Percentiles rank a stretch among this genome's conserved stretches.
Conservation (phyloP, 129 eudicot species). For the Tagetes patula region DNA sequence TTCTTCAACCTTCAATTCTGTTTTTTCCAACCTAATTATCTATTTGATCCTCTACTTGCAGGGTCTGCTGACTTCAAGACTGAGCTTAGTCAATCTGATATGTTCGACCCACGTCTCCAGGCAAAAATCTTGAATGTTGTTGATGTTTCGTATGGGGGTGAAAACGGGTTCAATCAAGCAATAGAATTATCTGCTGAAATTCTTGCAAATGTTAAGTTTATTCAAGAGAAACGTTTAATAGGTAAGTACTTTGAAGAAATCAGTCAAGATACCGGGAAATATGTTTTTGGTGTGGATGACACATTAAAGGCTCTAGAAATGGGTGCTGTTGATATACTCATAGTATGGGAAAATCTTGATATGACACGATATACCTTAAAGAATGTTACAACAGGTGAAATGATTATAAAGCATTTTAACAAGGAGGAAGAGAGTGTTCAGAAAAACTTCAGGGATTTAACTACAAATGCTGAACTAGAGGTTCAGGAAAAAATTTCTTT, state of each 20-base stretch:
- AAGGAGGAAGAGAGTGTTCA: conserved; percentile 36
- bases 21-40: neutral
- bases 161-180: conserved; percentile 25
- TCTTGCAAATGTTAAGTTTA: conserved; percentile 41
- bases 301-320: conserved; percentile 38
- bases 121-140: conserved; percentile 42
- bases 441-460: conserved; percentile 36
- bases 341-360: conserved; percentile 46
- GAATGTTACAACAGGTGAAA: conserved; percentile 26
- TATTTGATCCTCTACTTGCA: conserved; percentile 16
- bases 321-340: conserved; percentile 48
- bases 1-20: neutral
- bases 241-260: conserved; percentile 46
- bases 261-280: conserved; percentile 45
- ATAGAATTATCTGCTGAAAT: conserved; percentile 40
- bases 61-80: conserved; percentile 48
- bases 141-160: conserved; percentile 40
- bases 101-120: conserved; percentile 45
- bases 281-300: conserved; percentile 42
- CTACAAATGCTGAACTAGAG: conserved; percentile 33
- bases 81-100: conserved; percentile 47
- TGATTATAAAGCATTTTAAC: conserved; percentile 2
- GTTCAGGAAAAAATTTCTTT: conserved; percentile 4
- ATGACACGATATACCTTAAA: conserved; percentile 34
- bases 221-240: conserved; percentile 43